A percentile compares a stretch with the other conserved stretches of the same genome.
Conservation (phyloP, 1,284 basidiomycete species). For the Moesziomyces sp. region DNA sequence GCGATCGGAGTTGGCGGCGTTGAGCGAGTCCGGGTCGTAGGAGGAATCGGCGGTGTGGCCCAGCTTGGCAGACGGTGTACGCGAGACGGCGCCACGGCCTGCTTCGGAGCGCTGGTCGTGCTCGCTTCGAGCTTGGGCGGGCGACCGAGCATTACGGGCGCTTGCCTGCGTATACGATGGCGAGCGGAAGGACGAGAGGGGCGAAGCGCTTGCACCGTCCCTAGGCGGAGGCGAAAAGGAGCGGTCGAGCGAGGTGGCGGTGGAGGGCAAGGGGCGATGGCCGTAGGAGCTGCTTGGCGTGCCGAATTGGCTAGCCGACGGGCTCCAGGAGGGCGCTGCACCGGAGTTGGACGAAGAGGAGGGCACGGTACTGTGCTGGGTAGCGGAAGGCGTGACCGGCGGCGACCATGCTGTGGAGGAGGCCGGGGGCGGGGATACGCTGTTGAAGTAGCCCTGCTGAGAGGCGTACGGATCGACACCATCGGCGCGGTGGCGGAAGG, state of each 20-base stretch:
- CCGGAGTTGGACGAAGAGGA: slow-evolving; percentile 22
- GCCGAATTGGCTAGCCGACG: slow-evolving; percentile 19
- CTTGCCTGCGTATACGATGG: slow-evolving; percentile 24
- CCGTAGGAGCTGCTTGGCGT: slow-evolving; percentile 32
- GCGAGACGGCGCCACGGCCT: slow-evolving; percentile 11
- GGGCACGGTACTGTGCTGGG: slow-evolving; percentile 13
- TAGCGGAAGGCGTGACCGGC: slow-evolving; percentile 24
- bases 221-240: slow-evolving; percentile 39
- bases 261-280: slow-evolving; percentile 38
- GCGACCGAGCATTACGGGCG: slow-evolving; percentile 20
- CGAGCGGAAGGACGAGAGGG: slow-evolving; percentile 32
- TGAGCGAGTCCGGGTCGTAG: slow-evolving; percentile 25
- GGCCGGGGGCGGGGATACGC: slow-evolving; percentile 24
- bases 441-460: slow-evolving; percentile 31
- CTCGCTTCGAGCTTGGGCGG: slow-evolving; percentile 9
- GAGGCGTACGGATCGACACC: slow-evolving; percentile 2
- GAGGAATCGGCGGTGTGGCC: slow-evolving; percentile 23
- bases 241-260: slow-evolving; percentile 20
- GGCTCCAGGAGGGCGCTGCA: slow-evolving; percentile 36
- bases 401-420: slow-evolving; percentile 20
- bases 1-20: slow-evolving; percentile 4
- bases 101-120: slow-evolving; percentile 12
- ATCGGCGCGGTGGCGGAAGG: slow-evolving; percentile 6
- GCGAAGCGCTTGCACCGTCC: slow-evolving; percentile 22
- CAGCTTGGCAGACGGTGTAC: slow-evolving; percentile 20